Evolutionary conservation across 768 basidiomycete genomes (phyloP).

Genomic region (Ephemerocybe angulata): DNA sequence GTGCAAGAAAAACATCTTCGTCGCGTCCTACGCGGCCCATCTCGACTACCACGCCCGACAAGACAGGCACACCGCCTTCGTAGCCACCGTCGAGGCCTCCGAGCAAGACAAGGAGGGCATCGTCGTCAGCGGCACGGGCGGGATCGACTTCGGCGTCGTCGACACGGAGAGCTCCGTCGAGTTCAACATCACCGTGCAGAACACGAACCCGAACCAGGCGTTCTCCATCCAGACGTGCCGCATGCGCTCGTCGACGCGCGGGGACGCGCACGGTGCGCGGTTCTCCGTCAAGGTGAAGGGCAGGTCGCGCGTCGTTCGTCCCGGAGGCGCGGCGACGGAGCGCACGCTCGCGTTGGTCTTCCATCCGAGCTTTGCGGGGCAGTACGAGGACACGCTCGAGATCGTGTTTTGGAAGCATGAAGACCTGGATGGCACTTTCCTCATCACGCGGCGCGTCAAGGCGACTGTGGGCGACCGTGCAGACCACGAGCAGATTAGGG

Average conservation of each 20-base stretch:
- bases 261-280: conserved; percentile 24
- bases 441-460: conserved; percentile 42
- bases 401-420: conserved; percentile 42
- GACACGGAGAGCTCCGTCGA: conserved; percentile 29
- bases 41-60: conserved; percentile 26
- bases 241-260: conserved; percentile 20
- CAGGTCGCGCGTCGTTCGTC: conserved; percentile 23
- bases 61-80: conserved; percentile 23
- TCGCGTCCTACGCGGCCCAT: conserved; percentile 24
- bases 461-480: conserved; percentile 47
- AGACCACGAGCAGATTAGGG: conserved; percentile 46
- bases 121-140: conserved; percentile 33
- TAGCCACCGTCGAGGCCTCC: conserved; percentile 37
- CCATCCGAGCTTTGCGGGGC: conserved; percentile 37
- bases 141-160: conserved; percentile 47
- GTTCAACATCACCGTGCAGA: conserved; percentile 22
- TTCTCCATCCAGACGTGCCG: conserved; percentile 21
- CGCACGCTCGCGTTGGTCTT: conserved; percentile 29
- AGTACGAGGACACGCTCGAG: conserved; percentile 46
- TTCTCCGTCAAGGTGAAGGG: conserved; percentile 33
- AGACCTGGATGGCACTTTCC: conserved; percentile 32
- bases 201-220: conserved; percentile 13
- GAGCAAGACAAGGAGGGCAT: conserved; percentile 47
- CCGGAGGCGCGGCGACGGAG: conserved; percentile 13
- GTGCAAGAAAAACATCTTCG: conserved; percentile 22